These are phyloP conservation scores for Piloderma croceum DNA, from an alignment of 768 basidiomycete species.

Conservation along the genomic window DNA sequence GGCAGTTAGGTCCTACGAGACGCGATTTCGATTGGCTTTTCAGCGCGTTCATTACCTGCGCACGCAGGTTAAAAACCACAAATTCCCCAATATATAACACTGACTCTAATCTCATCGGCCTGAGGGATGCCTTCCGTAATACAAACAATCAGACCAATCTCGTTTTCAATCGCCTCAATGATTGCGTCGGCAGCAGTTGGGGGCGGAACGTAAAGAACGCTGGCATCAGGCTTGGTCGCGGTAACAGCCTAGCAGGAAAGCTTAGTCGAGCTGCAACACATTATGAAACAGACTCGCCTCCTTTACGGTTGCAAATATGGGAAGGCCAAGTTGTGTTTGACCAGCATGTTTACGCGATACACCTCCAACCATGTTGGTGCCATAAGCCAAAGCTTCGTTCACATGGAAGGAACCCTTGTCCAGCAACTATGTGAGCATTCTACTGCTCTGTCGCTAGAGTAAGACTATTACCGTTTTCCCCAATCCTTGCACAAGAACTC, in stretches of 20 bases:
- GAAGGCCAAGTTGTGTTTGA: slow-evolving; percentile 89
- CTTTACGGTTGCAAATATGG: slow-evolving; percentile 86
- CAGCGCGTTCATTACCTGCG: slow-evolving; percentile 86
- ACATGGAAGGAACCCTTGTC: slow-evolving; percentile 92
- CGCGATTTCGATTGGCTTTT: slow-evolving; percentile 92
- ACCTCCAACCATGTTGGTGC: slow-evolving; percentile 97
- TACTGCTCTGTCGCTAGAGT: not conserved
- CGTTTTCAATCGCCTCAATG: slow-evolving; percentile 97
- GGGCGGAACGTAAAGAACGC: slow-evolving; percentile 97
- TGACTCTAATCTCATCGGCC: slow-evolving; percentile 86
- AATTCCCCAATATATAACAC: slow-evolving; percentile 15
- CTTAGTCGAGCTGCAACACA: slow-evolving; percentile 6
- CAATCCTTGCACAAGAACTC: slow-evolving; percentile 81
- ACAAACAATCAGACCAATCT: slow-evolving; percentile 95
- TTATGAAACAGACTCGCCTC: slow-evolving; percentile 53
- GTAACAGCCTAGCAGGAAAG: slow-evolving; percentile 63
- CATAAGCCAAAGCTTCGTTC: slow-evolving; percentile 87
- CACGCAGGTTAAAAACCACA: not conserved
- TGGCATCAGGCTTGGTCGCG: slow-evolving; percentile 84
- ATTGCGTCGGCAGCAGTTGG: slow-evolving; percentile 94
- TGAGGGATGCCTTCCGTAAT: slow-evolving; percentile 99
- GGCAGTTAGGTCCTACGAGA: slow-evolving; percentile 97
- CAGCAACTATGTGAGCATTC: slow-evolving; percentile 1
- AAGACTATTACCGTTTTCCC: slow-evolving; percentile 77
- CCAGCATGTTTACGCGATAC: slow-evolving; percentile 97